Conservation (phyloP, 2,329 filamentous ascomycete genomes). For the Phyllosticta capitalensis region DNA sequence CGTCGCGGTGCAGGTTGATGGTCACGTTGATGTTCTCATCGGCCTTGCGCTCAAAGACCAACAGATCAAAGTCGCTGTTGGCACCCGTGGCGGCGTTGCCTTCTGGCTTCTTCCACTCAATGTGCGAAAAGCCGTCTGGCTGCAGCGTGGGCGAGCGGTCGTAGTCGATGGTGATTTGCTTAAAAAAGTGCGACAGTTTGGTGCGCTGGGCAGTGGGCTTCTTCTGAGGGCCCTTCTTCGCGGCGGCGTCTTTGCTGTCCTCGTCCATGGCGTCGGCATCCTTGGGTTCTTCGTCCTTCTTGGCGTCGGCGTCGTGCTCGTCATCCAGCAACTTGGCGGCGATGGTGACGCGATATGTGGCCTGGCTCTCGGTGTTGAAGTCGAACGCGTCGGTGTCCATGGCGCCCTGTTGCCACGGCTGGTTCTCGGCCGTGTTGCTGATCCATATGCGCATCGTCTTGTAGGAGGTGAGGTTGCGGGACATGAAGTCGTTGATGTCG, state of each 20-base stretch:
- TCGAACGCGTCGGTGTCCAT: constrained; percentile 69
- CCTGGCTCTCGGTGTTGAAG: constrained; percentile 66
- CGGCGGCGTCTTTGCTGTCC: constrained; percentile 34
- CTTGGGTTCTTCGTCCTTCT: constrained; percentile 21
- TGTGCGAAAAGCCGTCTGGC: constrained; percentile 47
- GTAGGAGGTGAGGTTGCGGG: constrained; percentile 66
- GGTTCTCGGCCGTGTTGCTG: constrained; percentile 86
- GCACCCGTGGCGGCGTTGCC: constrained; percentile 43
- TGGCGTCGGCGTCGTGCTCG: constrained; percentile 25
- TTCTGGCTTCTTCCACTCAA: constrained; percentile 84
- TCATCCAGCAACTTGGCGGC: constrained; percentile 69
- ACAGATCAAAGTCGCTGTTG: constrained; percentile 72
- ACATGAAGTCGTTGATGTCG: constrained; percentile 70
- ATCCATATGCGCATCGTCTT: constrained; percentile 89
- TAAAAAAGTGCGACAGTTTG: constrained; percentile 70
- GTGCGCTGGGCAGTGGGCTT: constrained; percentile 33
- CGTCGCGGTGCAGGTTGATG: constrained; percentile 76
- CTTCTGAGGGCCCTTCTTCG: constrained; percentile 16
- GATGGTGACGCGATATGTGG: constrained; percentile 83
- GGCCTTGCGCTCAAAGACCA: constrained; percentile 83
- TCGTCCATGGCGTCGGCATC: constrained; percentile 52
- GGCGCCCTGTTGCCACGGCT: constrained; percentile 74
- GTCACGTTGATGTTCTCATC: constrained; percentile 90
- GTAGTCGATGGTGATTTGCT: constrained; percentile 59
- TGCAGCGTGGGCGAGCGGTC: constrained; percentile 54